Percentiles rank a stretch among this genome's conserved stretches.
Evolutionary conservation across 441 rosid genomes (phyloP).

Genomic region (Adansonia gregorii): DNA sequence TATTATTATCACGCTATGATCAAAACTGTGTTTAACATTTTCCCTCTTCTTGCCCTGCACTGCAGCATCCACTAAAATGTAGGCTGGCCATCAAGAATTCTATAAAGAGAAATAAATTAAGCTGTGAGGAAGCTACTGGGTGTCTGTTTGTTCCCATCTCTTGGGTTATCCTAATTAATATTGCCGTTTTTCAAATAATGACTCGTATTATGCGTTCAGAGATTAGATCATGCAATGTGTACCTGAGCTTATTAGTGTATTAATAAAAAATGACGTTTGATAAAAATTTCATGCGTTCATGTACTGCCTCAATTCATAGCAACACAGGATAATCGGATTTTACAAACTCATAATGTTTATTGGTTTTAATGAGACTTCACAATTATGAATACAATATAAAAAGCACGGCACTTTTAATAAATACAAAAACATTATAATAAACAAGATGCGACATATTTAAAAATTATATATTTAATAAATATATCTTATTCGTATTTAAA

Average conservation of each 20-base stretch:
- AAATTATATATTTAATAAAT: too few relatives aligned
- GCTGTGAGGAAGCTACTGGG: neutral
- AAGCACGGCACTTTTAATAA: neutral
- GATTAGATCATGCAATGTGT: neutral
- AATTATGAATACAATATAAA: too few relatives aligned
- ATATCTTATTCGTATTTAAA: too few relatives aligned
- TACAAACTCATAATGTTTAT: neutral
- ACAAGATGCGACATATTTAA: too few relatives aligned
- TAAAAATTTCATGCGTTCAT: neutral
- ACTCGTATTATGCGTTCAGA: neutral
- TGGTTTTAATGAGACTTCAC: too few relatives aligned
- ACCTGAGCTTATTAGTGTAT: neutral
- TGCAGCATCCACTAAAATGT: constrained; percentile 2
- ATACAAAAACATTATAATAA: too few relatives aligned
- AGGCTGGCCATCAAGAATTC: neutral
- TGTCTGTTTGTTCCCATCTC: neutral
- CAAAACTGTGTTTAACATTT: neutral
- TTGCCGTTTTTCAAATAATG: too few relatives aligned
- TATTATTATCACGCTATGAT: neutral
- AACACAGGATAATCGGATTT: neutral
- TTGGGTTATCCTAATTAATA: too few relatives aligned
- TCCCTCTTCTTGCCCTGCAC: too few relatives aligned
- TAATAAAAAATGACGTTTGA: neutral
- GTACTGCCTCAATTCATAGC: neutral
- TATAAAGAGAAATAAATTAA: neutral